Evolutionary conservation across 306 rosid genomes (phyloP), one percentile per base, ranked within the genome.

Genomic region (Carpinus fangiana): DNA sequence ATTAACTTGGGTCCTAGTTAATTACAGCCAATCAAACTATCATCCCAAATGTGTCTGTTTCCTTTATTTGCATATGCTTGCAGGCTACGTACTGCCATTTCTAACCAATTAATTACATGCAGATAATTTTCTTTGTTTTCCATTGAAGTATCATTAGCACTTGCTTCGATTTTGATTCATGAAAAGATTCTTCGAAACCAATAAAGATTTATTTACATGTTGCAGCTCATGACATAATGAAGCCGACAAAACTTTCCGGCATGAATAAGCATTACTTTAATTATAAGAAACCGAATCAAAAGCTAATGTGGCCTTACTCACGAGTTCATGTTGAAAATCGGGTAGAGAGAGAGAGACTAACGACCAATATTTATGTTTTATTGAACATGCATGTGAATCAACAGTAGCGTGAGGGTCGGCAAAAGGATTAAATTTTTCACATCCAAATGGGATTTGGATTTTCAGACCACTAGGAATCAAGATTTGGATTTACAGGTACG

Each of bases 341-440:
- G 50, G 20, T 12, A 13, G n/a, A 9, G 11, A 48, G 55, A 74
- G 45, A 74, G 52, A 73, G 70, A 46, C 7, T 1, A 12, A 23
- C 13, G 23, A 3, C 34, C 4, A n/a, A n/a, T n/a, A 9, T 28
- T 28, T 57, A 46, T 14, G 45, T 17, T 43, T 17, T 21, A 16
- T 28, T 28, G 57, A 47, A 75, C 72, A 28, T 26, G 71, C 34
- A 1, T 26, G 71, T 75, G 79, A 75, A 75, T n/a, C 79, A 16
- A 47, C 72, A 75, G 78, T 75, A 75, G 60, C 61, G 55, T 13
- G 26, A 71, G 12, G 9, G 4, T 13, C 34, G 14, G n/a, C 5
- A 34, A 64, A 66, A 18, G 51, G 28, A 10, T 18, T 17, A 9
- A 57, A 7, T 38, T 17, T 9, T 66, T 2, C 16, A 3, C 7